Percentiles rank a stretch among this genome's conserved stretches.
Conservation (phyloP, 2,329 filamentous ascomycete genomes). For the Arthrobotrys sphaeroides region DNA sequence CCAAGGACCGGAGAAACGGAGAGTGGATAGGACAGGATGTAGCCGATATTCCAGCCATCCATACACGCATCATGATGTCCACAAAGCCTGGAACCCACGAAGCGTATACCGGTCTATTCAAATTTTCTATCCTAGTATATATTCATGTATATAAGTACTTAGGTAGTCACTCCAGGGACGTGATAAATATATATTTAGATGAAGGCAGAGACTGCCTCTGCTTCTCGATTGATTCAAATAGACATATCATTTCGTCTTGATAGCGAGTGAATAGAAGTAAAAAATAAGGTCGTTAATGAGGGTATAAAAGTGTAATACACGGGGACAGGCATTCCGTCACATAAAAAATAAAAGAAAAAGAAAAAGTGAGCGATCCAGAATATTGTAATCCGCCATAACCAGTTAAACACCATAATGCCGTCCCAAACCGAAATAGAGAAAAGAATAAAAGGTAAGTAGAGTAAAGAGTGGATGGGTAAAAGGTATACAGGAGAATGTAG, state of each 20-base stretch:
- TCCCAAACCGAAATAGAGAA: conserved; percentile 10
- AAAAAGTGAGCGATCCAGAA: not conserved
- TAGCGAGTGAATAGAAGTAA: conserved; percentile 15
- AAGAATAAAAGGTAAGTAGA: not conserved
- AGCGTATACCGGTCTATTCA: too few relatives aligned
- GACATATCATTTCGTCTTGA: not conserved
- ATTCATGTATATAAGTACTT: too few relatives aligned
- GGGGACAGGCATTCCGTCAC: conserved; percentile 14
- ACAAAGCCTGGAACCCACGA: too few relatives aligned
- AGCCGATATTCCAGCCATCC: too few relatives aligned
- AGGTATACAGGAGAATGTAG: not conserved
- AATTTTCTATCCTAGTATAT: too few relatives aligned
- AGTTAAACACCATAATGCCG: conserved; percentile 41
- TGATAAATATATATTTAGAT: too few relatives aligned
- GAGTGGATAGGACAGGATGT: too few relatives aligned
- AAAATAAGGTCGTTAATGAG: conserved; percentile 46
- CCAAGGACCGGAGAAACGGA: too few relatives aligned
- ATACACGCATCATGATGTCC: too few relatives aligned
- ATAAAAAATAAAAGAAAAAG: conserved; percentile 8
- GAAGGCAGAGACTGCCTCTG: too few relatives aligned
- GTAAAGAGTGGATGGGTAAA: not conserved
- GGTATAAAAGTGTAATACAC: conserved; percentile 28
- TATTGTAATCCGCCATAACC: conserved; percentile 22
- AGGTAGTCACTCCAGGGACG: too few relatives aligned
- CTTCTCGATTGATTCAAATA: not conserved